These are phyloP conservation scores for Aspergillus chevalieri DNA, from an alignment of 2,329 filamentous ascomycete species.

Conservation along the genomic window DNA sequence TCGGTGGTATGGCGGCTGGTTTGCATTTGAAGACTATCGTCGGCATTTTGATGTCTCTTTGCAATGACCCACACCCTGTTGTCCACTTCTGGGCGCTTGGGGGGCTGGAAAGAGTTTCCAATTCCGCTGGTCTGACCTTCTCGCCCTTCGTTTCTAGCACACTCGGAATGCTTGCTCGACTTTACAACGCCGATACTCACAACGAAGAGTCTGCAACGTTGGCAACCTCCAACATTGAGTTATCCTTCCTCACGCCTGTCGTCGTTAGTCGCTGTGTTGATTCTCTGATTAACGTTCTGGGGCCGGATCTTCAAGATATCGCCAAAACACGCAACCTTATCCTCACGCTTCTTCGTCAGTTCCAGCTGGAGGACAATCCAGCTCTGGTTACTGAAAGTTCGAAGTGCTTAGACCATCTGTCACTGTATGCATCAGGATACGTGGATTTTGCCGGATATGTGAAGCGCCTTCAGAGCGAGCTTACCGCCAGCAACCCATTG, in stretches of 20 bases:
- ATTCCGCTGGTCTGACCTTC: slow-evolving; percentile 88
- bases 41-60: slow-evolving; percentile 96
- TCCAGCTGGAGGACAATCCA: slow-evolving; percentile 67
- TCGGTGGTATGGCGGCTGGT: slow-evolving; percentile 95
- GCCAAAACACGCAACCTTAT: slow-evolving; percentile 89
- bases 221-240: slow-evolving; percentile 82
- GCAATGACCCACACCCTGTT: slow-evolving; percentile 87
- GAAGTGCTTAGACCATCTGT: slow-evolving; percentile 81
- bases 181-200: slow-evolving; percentile 88
- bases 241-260: slow-evolving; percentile 74
- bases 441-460: slow-evolving; percentile 83
- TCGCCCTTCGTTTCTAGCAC: slow-evolving; percentile 84
- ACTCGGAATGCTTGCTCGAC: slow-evolving; percentile 85
- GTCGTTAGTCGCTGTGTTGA: slow-evolving; percentile 84
- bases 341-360: slow-evolving; percentile 75
- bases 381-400: slow-evolving; percentile 70
- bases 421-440: slow-evolving; percentile 81
- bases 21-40: slow-evolving; percentile 95
- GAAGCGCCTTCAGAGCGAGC: slow-evolving; percentile 68
- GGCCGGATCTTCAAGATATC: slow-evolving; percentile 89
- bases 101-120: slow-evolving; percentile 76
- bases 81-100: slow-evolving; percentile 97
- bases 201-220: slow-evolving; percentile 74
- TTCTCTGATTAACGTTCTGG: slow-evolving; percentile 92
- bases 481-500: slow-evolving; percentile 62